Evolutionary conservation across 495 filamentous ascomycete species (phyloP).

Genomic region (Penicillium pulvis): DNA sequence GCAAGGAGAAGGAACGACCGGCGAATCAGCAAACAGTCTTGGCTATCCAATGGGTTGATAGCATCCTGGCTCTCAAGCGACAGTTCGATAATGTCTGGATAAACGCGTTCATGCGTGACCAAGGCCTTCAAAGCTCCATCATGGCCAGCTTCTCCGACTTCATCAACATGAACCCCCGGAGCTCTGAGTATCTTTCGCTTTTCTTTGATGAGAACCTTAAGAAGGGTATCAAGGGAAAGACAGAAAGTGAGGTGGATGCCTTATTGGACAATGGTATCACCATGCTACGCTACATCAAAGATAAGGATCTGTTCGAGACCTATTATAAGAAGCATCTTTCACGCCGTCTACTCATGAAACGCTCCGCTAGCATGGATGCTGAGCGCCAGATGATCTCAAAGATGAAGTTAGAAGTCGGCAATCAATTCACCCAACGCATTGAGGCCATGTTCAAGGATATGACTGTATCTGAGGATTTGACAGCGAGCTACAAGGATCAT

Average conservation of each 20-base stretch:
- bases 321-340: constrained; percentile 99
- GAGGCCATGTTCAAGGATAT: constrained; percentile 99
- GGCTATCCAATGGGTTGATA: constrained; percentile 94
- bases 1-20: constrained; percentile 52
- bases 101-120: constrained; percentile 70
- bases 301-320: constrained; percentile 94
- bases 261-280: constrained; percentile 89
- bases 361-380: constrained; percentile 82
- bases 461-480: constrained; percentile 85
- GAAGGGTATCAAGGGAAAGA: constrained; percentile 90
- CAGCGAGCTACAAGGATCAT: constrained; percentile 69
- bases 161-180: constrained; percentile 81
- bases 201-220: constrained; percentile 98
- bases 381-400: constrained; percentile 95
- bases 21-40: constrained; percentile 69
- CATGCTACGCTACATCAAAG: constrained; percentile 80
- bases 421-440: constrained; percentile 87
- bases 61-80: constrained; percentile 80
- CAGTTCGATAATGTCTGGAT: constrained; percentile 84
- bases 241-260: constrained; percentile 82
- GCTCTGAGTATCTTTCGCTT: constrained; percentile 90
- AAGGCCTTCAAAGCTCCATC: constrained; percentile 76
- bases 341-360: constrained; percentile 79
- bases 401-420: constrained; percentile 95
- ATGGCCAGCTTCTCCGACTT: constrained; percentile 85